A percentile compares a stretch with the other conserved stretches of the same genome.
phyloP scores from a whole-genome alignment of 2,329 filamentous ascomycete species.

The Xylaria sp. region DNA sequence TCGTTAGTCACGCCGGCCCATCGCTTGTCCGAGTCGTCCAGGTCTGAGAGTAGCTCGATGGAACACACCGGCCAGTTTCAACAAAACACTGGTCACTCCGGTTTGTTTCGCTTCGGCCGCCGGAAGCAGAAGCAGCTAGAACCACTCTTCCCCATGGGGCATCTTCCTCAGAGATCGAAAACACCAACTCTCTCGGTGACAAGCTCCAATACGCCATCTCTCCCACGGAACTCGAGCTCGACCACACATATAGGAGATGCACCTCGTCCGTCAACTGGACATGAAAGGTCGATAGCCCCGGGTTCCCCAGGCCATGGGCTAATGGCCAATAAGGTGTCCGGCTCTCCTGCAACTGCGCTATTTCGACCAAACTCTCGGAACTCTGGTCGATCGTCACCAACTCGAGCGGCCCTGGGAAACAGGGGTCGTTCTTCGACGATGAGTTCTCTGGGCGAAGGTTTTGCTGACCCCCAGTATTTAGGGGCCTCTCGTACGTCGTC shows the following conservation, averaged over 20 bases:
- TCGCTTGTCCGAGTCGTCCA: slow-evolving; percentile 85
- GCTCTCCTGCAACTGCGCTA: slow-evolving; percentile 62
- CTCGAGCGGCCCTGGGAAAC: slow-evolving; percentile 67
- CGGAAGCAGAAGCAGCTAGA: slow-evolving; percentile 79
- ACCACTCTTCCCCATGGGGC: slow-evolving; percentile 84
- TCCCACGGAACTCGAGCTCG: slow-evolving; percentile 51
- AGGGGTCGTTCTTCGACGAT: slow-evolving; percentile 89
- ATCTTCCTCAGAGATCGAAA: slow-evolving; percentile 80
- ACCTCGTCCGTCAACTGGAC: slow-evolving; percentile 45
- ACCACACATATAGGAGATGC: slow-evolving; percentile 42
- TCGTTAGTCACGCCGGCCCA: slow-evolving; percentile 72
- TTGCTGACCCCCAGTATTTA: slow-evolving; percentile 74
- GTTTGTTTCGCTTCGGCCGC: slow-evolving; percentile 84
- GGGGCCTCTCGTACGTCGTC: slow-evolving; percentile 80
- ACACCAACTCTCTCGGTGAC: slow-evolving; percentile 49
- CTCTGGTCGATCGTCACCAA: slow-evolving; percentile 75
- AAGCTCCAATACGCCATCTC: slow-evolving; percentile 59
- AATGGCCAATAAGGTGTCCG: slow-evolving; percentile 50
- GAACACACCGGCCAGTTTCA: slow-evolving; percentile 69
- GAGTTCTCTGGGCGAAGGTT: slow-evolving; percentile 80
- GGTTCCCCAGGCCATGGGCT: slow-evolving; percentile 51
- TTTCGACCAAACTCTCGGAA: slow-evolving; percentile 61
- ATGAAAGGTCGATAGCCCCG: slow-evolving; percentile 50
- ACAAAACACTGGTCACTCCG: slow-evolving; percentile 72
- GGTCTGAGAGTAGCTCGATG: slow-evolving; percentile 84